Percentiles rank a stretch among this genome's conserved stretches.
Conservation (phyloP, 2,329 filamentous ascomycete species). For the Aspergillus fijiensis region DNA sequence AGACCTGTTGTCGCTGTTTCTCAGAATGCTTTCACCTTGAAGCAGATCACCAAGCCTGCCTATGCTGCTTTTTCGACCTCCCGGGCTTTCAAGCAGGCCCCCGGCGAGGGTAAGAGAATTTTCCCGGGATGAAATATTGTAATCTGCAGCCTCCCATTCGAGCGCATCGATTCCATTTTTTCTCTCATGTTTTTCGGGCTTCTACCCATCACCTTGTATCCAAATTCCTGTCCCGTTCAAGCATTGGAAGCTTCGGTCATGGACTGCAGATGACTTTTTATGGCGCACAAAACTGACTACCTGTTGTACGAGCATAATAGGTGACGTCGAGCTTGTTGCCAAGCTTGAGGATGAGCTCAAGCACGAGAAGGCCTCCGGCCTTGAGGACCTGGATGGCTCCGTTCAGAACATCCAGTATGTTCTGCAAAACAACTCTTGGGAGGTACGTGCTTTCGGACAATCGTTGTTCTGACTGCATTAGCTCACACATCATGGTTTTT, state of each 20-base stretch:
- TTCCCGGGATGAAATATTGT: not conserved
- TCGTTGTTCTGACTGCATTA: not conserved
- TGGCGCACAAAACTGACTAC: not conserved
- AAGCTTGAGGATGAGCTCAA: slow-evolving; percentile 84
- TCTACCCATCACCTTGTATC: not conserved
- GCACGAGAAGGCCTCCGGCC: slow-evolving; percentile 79
- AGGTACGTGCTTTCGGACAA: slow-evolving; percentile 51
- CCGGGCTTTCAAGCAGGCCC: slow-evolving; percentile 41
- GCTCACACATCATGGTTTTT: not conserved
- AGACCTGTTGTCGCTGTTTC: slow-evolving; percentile 52
- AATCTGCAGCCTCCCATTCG: too few relatives aligned
- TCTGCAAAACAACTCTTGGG: slow-evolving; percentile 78
- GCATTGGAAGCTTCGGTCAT: not conserved
- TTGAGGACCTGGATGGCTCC: slow-evolving; percentile 69
- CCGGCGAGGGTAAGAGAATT: slow-evolving; percentile 46
- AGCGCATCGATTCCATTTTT: not conserved
- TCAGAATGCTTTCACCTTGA: slow-evolving; percentile 52
- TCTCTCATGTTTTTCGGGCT: not conserved
- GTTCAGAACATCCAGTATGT: slow-evolving; percentile 92
- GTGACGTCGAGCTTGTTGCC: slow-evolving; percentile 75
- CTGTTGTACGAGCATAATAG: slow-evolving; percentile 31
- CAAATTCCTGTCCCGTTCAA: not conserved
- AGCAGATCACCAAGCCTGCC: slow-evolving; percentile 42
- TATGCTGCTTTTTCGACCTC: slow-evolving; percentile 51
- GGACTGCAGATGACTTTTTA: not conserved